Conservation (phyloP, 129 eudicot genomes). For the Pittosporum tobira region DNA sequence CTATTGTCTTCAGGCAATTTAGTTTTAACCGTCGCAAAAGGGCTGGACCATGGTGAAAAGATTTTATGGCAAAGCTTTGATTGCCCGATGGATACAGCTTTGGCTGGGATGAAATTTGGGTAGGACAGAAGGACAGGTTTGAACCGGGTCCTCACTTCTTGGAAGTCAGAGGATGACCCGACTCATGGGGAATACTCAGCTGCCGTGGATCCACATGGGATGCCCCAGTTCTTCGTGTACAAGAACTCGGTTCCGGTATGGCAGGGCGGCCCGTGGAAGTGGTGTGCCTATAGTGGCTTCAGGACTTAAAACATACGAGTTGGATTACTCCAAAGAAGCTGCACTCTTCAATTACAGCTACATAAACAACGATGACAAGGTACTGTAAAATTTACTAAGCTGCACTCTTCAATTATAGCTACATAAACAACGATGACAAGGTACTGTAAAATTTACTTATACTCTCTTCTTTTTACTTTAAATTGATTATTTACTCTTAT, state of each 20-base stretch:
- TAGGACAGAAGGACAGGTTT: slow-evolving; percentile 7
- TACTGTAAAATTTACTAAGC: too few relatives aligned
- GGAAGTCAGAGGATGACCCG: slow-evolving; percentile 11
- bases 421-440: slow-evolving; percentile 2
- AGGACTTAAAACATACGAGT: not conserved
- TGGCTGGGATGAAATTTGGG: slow-evolving; percentile 10
- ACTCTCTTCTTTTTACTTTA: not conserved
- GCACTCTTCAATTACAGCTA: slow-evolving; percentile 3
- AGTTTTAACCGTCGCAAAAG: not conserved
- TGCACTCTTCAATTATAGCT: slow-evolving; percentile 4
- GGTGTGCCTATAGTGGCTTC: slow-evolving; percentile 6
- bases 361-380: slow-evolving; percentile 5
- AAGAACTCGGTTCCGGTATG: not conserved
- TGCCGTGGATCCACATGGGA: not conserved
- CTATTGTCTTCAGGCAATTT: slow-evolving; percentile 4
- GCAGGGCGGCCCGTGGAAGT: slow-evolving; percentile 10
- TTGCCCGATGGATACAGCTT: slow-evolving; percentile 8
- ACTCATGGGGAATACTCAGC: not conserved
- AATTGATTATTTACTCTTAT: too few relatives aligned
- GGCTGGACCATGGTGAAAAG: not conserved
- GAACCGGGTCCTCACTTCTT: slow-evolving; percentile 11
- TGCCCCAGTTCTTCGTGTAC: slow-evolving; percentile 3
- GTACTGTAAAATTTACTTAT: too few relatives aligned
- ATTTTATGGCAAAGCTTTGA: slow-evolving; percentile 12
- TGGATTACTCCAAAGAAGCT: slow-evolving; percentile 1